Evolutionary conservation across 345 rosid species (phyloP).

Genomic region (Bruguiera parviflora): DNA sequence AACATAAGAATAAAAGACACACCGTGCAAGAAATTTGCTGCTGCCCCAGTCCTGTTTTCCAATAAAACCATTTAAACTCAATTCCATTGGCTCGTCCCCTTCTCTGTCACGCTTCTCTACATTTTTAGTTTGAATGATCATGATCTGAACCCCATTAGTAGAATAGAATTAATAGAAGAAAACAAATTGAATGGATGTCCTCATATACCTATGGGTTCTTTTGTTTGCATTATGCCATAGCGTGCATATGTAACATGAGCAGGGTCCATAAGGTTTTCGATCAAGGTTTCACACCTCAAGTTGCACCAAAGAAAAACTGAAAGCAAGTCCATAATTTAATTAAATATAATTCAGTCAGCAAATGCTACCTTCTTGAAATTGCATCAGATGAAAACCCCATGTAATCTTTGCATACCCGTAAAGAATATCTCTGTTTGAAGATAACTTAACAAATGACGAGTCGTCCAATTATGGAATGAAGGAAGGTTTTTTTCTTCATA

Average conservation of each 20-base stretch:
- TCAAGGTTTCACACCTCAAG: slow-evolving; percentile 72
- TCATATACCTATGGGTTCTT: slow-evolving; percentile 38
- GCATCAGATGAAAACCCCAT: too few relatives aligned
- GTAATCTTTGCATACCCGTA: slow-evolving; percentile 49
- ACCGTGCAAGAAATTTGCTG: slow-evolving; percentile 60
- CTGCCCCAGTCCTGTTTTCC: slow-evolving; percentile 57
- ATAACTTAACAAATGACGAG: slow-evolving; percentile 51
- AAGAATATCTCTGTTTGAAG: slow-evolving; percentile 68
- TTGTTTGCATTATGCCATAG: slow-evolving; percentile 49
- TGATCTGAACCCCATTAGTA: too few relatives aligned
- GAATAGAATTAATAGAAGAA: too few relatives aligned
- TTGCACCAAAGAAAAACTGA: neutral
- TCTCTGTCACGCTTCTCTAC: too few relatives aligned
- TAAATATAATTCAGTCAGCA: too few relatives aligned
- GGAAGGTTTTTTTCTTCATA: slow-evolving; percentile 59
- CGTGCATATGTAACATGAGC: slow-evolving; percentile 95
- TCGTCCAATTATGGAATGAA: slow-evolving; percentile 66
- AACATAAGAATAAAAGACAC: slow-evolving; percentile 48
- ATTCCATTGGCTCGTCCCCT: too few relatives aligned
- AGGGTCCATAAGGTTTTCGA: slow-evolving; percentile 90
- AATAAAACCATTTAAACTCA: slow-evolving; percentile 49
- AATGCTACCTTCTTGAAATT: neutral
- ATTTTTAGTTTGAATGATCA: too few relatives aligned
- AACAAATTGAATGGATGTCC: too few relatives aligned
- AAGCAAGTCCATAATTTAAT: neutral